Evolutionary conservation across 208 protist genomes (phyloP).

Genomic region (Trypanosoma avium): DNA sequence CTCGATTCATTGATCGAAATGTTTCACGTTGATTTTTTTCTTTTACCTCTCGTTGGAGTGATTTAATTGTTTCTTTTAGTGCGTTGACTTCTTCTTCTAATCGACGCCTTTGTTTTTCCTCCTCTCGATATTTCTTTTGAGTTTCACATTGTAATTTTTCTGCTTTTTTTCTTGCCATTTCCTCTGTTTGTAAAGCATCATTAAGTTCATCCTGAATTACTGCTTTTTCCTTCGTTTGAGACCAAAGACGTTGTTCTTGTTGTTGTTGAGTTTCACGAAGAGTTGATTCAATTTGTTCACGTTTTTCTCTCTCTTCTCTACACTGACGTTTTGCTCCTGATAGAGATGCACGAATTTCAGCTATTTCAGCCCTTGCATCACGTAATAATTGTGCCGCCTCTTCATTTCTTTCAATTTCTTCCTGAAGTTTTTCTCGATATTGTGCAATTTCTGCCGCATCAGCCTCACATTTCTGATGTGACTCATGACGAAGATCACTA

Average conservation of each 20-base stretch:
- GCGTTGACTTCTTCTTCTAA: too few relatives aligned
- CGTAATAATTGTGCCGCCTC: neutral
- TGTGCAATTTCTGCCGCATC: neutral
- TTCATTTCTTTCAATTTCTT: neutral
- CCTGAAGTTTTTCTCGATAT: neutral
- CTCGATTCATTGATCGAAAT: too few relatives aligned
- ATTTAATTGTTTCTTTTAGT: too few relatives aligned
- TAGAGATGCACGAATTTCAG: neutral
- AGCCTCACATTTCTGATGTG: neutral
- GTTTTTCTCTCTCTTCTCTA: slow-evolving; percentile 13
- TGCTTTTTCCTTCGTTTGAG: too few relatives aligned
- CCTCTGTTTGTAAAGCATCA: too few relatives aligned
- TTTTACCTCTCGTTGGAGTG: too few relatives aligned
- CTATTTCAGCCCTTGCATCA: neutral
- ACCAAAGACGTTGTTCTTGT: neutral
- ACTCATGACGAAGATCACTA: neutral
- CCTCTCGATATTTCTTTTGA: too few relatives aligned
- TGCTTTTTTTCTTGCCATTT: too few relatives aligned
- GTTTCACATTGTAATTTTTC: too few relatives aligned
- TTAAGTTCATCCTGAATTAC: slow-evolving; percentile 16
- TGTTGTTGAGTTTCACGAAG: slow-evolving; percentile 13
- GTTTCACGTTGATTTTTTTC: too few relatives aligned
- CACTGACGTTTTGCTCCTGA: neutral
- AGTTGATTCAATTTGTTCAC: neutral
- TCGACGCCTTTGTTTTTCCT: too few relatives aligned